Percentiles rank a stretch among this genome's conserved stretches.
phyloP scores from a whole-genome alignment of 257 asterid genomes.

The Capsicum pubescens region DNA sequence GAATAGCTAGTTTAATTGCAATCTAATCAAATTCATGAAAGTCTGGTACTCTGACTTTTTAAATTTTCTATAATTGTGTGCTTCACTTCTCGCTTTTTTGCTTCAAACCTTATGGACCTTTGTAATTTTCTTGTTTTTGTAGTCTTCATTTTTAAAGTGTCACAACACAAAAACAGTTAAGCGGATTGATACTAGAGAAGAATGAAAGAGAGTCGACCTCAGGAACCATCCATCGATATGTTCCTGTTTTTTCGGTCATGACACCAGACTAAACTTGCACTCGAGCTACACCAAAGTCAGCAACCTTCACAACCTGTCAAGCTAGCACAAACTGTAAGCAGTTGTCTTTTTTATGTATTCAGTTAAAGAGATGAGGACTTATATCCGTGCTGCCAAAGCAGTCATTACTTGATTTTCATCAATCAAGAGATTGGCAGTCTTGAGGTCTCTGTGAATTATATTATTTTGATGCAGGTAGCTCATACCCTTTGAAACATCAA shows the following conservation, averaged over 20 bases:
- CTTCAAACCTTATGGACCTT: too few relatives aligned
- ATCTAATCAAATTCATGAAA: too few relatives aligned
- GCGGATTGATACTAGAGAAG: too few relatives aligned
- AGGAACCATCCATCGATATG: slow-evolving; percentile 99
- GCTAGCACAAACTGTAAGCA: neutral
- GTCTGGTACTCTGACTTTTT: neutral
- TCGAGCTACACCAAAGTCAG: slow-evolving; percentile 89
- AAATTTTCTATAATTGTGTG: neutral
- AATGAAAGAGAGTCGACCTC: slow-evolving; percentile 72
- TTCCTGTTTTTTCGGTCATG: slow-evolving; percentile 97
- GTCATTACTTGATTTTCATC: slow-evolving; percentile 75
- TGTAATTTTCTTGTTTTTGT: too few relatives aligned
- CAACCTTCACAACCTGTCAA: slow-evolving; percentile 80
- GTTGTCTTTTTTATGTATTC: neutral
- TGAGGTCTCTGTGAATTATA: slow-evolving; percentile 82
- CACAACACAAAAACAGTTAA: too few relatives aligned
- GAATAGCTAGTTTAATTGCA: too few relatives aligned
- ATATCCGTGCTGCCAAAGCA: neutral
- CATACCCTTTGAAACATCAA: slow-evolving; percentile 92
- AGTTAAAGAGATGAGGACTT: neutral
- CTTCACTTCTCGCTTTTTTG: too few relatives aligned
- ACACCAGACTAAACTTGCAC: slow-evolving; percentile 78
- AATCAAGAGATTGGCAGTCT: slow-evolving; percentile 88
- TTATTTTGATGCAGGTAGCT: slow-evolving; percentile 82
- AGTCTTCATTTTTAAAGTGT: too few relatives aligned